Base-by-base conservation (phyloP, 306 rosid genomes). In the Delonix regia region DNA sequence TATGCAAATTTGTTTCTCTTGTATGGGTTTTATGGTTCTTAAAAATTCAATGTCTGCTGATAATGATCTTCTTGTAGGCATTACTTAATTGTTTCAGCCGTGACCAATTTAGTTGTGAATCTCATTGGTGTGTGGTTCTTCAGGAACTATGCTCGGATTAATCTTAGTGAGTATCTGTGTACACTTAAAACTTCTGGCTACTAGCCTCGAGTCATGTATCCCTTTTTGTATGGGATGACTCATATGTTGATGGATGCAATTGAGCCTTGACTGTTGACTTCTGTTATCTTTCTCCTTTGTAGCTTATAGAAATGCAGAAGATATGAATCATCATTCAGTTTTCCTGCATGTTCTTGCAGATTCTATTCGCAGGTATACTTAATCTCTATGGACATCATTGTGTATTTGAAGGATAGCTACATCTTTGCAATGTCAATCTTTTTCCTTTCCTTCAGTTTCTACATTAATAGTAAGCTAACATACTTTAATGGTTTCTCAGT, bases 91-190 rank as follows among this genome's bases (percentile, higher is more conserved):
- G 90, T 95, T 85, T 95, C 98, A 42, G 99, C 98, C 1, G 98
- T 91, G 73, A 91, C 98, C 80, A 93, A 95, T 91, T 90, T 95
- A 81, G 56, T 83, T 79, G 99, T 95, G 86, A 95, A 95, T 88
- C 97, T 93, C 78, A 89, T 95, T 80, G 99, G 99, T 61, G 99
- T 95, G 70, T 95, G 97, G 99, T 95, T 93, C 99, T 95, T 95
- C 84, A 90, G 97, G 83, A 91, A 90, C 83, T 95, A 93, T 88
- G 99, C 99, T 53, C 96, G 99, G 65, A 75, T 91, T 73, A 93
- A 91, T 87, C 94, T 95, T 68, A 88, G 99, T 95, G 85, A 83
- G 92, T 83, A 30, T 80, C 52, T 60, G 36, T 63, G 53, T 19
- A 47, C 59, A 42, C 81, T 62, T 27, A 39, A 66, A 19, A 21